Base-by-base conservation (phyloP, 2,329 filamentous ascomycete genomes). In the Drechslera avenae region DNA sequence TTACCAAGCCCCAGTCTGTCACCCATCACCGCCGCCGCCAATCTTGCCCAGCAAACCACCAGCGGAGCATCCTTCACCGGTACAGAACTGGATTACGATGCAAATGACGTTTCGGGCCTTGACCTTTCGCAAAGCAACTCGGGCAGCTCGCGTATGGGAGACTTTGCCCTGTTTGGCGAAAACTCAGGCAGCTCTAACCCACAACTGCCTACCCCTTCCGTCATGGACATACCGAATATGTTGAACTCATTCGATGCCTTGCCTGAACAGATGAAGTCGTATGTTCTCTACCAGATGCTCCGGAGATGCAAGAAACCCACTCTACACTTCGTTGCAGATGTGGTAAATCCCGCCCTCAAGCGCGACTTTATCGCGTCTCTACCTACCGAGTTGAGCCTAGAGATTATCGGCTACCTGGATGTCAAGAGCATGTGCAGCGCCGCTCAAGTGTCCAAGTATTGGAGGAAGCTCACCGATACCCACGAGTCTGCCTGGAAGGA, bases 401-500 rank as follows among this genome's bases (percentile, higher is more conserved):
- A 96, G 63, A 87, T 97, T 41, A 82, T 97, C 10, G 88, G 89
- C 21, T 96, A 93, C 68, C 84, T 99, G 14, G 89, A 96, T 68
- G 82, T 89, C 48, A 85, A 86, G 62, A 94, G 93, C 62, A 86
- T 97, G 64, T 97, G 92, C 71, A 88, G 86, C 55, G 91, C 92
- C 9, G 90, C 94, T 1, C 92, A 94, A 65, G 94, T 97, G 4
- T 97, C 93, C 0, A 97, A 90, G 73, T 88, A 89, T 68, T 99
- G 94, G 94, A 86, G 94, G 35, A 86, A 88, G 57, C 86, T 96
- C 32, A 86, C 96, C 44, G 93, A 97, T 66, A 88, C 89, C 6
- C 93, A 97, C 68, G 94, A 99, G 75, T 92, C 88, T 39, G 91
- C 92, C 12, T 99, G 94, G 94, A 97, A 95, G 75, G 89, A 92